Base-by-base conservation (phyloP, 192 early-diverging fungal species). In the Chytriomyces hyalinus region DNA sequence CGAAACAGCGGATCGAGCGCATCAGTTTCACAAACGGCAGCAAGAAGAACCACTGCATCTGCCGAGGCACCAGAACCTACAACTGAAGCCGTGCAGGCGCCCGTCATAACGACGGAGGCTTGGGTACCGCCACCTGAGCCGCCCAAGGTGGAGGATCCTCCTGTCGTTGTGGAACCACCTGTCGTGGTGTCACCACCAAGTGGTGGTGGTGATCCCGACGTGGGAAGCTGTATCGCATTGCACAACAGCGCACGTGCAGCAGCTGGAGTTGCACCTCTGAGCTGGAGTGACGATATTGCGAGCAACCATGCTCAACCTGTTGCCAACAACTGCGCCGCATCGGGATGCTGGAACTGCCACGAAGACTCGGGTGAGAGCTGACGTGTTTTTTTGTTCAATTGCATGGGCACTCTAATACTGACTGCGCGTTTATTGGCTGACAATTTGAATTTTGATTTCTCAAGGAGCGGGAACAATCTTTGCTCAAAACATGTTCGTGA, bases 261-360 rank as follows among this genome's bases (percentile, higher is more conserved):
- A 36, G 17, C 17, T 26, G 63, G 63, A 24, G 63, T 65, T 22
- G 20, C n/a, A 22, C 63, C 63, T 11, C 28, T 65, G 63, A 65
- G 17, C 28, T 65, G 63, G 63, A 22, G n/a, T 17, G 63, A 65
- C 63, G 63, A 65, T 28, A 65, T 65, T 65, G 63, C 63, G n/a
- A 24, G 26, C 63, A 65, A 65, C 63, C 63, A 65, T 26, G 63
- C 63, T 1, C 20, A 15, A 15, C 57, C 57, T 20, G 57, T 59
- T 20, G 57, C 57, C 13, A 20, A 59, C 57, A 59, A 59, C 57
- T 59, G 57, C 20, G 57, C 57, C 36, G 36, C 36, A 36, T 36
- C 36, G 36, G 36, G 36, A 36, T 36, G 36, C 36, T 36, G 36
- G 36, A 36, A 36, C 36, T 36, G 36, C 36, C 36, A 36, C 36